phyloP scores from a whole-genome alignment of 1,139 yeast genomes.

The Saccharomyces pastorianus region DNA sequence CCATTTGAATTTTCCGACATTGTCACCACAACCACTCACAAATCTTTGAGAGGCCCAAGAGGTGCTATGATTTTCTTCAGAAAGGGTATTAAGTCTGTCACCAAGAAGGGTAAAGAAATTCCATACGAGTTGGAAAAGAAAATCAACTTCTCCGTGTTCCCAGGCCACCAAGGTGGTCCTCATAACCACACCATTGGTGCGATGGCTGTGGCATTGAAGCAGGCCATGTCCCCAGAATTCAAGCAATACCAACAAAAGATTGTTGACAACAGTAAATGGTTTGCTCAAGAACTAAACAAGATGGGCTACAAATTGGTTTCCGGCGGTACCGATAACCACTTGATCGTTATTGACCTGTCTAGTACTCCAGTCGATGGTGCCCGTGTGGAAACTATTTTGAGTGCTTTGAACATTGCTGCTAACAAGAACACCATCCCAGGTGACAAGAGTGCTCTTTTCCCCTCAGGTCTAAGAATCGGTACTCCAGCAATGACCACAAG shows the following conservation, averaged over 20 bases:
- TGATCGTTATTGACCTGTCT: conserved; percentile 77
- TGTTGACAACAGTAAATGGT: conserved; percentile 66
- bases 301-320: conserved; percentile 78
- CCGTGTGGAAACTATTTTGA: conserved; percentile 85
- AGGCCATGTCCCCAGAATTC: conserved; percentile 79
- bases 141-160: conserved; percentile 93
- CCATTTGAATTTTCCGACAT: conserved; percentile 93
- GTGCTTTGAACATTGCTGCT: conserved; percentile 84
- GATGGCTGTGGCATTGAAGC: conserved; percentile 86
- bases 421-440: conserved; percentile 96
- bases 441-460: conserved; percentile 88
- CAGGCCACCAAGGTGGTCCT: conserved; percentile 99
- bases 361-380: conserved; percentile 91
- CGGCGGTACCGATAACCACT: conserved; percentile 90
- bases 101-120: conserved; percentile 80
- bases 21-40: conserved; percentile 95
- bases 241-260: conserved; percentile 78
- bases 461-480: conserved; percentile 93
- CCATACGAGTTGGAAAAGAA: conserved; percentile 79
- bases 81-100: conserved; percentile 78
- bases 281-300: conserved; percentile 59
- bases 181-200: conserved; percentile 97
- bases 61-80: conserved; percentile 98
- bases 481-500: conserved; percentile 98
- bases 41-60: conserved; percentile 96